A percentile compares a stretch with the other conserved stretches of the same genome.
Conservation (phyloP, 225 moss, liverwort and hornwort genomes). For the Antitrichia curtipendula region DNA sequence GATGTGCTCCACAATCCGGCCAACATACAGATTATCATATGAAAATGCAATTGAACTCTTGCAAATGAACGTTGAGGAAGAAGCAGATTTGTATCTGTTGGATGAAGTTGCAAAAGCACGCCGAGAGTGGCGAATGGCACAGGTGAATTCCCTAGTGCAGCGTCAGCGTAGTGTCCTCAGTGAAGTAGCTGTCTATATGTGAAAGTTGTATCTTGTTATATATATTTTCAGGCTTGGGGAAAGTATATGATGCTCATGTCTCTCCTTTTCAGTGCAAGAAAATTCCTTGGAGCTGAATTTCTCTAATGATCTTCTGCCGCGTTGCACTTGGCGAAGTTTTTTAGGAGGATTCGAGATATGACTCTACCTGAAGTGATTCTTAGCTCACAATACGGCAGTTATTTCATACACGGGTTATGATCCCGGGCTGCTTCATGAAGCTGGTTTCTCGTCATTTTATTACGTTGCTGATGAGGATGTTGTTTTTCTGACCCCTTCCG, state of each 20-base stretch:
- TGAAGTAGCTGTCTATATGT: not conserved
- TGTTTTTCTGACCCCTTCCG: not conserved
- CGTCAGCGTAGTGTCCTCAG: not conserved
- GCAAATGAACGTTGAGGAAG: constrained; percentile 72
- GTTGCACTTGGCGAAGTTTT: not conserved
- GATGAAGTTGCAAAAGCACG: constrained; percentile 65
- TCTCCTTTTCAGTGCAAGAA: not conserved
- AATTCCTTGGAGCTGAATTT: not conserved
- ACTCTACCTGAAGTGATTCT: not conserved
- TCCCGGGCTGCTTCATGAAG: not conserved
- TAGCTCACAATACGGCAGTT: not conserved
- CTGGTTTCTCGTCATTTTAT: not conserved
- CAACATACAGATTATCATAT: constrained; percentile 91
- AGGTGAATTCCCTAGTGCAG: constrained; percentile 20
- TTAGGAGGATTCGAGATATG: not conserved
- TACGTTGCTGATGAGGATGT: not conserved
- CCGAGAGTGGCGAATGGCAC: constrained; percentile 57
- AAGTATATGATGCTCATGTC: not conserved
- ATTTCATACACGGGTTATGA: not conserved
- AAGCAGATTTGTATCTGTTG: constrained; percentile 67
- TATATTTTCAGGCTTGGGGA: not conserved
- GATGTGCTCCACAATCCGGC: constrained; percentile 73
- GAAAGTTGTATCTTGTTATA: not conserved
- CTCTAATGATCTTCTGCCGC: not conserved
- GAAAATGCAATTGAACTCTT: constrained; percentile 74